These are phyloP conservation scores for Didymella lethalis DNA, from an alignment of 2,329 filamentous ascomycete species.

Conservation along the genomic window DNA sequence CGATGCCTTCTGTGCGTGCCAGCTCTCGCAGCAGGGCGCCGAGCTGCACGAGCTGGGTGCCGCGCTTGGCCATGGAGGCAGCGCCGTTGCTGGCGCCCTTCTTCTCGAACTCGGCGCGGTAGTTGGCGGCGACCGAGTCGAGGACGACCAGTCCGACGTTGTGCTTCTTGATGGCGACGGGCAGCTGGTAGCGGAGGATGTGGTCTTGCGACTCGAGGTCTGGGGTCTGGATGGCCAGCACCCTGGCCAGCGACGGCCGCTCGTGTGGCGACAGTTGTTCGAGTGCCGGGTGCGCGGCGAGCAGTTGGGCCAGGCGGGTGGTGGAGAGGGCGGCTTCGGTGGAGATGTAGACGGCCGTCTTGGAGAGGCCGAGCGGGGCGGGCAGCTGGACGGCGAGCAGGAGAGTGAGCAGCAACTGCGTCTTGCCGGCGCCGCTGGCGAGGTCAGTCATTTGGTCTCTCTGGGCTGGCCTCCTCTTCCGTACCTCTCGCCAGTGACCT, in stretches of 20 bases:
- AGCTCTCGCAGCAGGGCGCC: conserved; percentile 78
- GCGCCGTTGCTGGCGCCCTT: conserved; percentile 50
- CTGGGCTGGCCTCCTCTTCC: background rate
- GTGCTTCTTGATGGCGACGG: conserved; percentile 78
- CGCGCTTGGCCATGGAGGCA: conserved; percentile 73
- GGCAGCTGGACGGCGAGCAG: conserved; percentile 86
- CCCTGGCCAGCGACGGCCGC: conserved; percentile 73
- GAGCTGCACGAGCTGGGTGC: conserved; percentile 77
- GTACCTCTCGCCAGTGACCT: conserved; percentile 87
- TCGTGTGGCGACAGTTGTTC: conserved; percentile 51
- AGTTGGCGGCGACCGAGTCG: conserved; percentile 95
- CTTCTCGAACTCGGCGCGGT: conserved; percentile 85
- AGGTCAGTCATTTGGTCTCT: background rate
- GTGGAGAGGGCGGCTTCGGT: conserved; percentile 90
- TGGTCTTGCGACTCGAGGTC: conserved; percentile 96
- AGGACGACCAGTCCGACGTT: conserved; percentile 83
- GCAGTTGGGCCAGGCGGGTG: conserved; percentile 79
- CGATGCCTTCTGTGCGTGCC: conserved; percentile 76
- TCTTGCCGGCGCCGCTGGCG: conserved; percentile 84
- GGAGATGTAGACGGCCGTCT: conserved; percentile 88
- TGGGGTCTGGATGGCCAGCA: conserved; percentile 82
- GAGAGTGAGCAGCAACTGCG: conserved; percentile 86
- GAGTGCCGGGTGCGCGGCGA: conserved; percentile 71
- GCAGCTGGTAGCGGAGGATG: conserved; percentile 90
- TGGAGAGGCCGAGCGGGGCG: conserved; percentile 72